Conservation (phyloP, 176 grass and related monocot species). For the Musa schizocarpa region DNA sequence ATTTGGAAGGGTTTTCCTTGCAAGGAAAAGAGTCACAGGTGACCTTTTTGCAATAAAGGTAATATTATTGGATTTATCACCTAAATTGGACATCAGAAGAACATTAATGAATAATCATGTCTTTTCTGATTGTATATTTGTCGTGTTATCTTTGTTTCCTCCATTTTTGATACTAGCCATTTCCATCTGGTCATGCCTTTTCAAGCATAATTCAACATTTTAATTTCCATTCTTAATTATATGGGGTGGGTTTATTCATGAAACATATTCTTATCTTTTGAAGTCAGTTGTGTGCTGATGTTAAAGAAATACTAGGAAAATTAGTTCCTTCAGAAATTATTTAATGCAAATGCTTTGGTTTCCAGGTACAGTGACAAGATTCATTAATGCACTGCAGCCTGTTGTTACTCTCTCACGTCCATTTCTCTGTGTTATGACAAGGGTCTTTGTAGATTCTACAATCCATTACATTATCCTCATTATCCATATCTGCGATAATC, state of each 20-base stretch:
- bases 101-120: background rate
- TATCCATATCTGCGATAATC: too few relatives aligned
- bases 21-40: conserved; percentile 84
- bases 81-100: background rate
- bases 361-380: background rate
- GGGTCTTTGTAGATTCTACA: background rate
- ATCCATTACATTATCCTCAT: background rate
- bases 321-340: background rate
- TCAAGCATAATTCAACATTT: background rate
- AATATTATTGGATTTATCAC: conserved; percentile 7
- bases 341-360: background rate
- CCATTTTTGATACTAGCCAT: background rate
- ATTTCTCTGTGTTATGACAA: background rate
- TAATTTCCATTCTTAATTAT: background rate
- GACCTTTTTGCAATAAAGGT: conserved; percentile 97
- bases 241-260: background rate
- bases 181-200: background rate
- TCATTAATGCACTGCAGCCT: background rate
- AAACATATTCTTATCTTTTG: background rate
- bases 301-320: background rate
- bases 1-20: conserved; percentile 92
- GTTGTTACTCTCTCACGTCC: background rate
- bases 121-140: background rate
- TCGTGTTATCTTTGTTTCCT: background rate
- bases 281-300: background rate